phyloP scores from a whole-genome alignment of 148 eudicot genomes.

The Cornus suecica region DNA sequence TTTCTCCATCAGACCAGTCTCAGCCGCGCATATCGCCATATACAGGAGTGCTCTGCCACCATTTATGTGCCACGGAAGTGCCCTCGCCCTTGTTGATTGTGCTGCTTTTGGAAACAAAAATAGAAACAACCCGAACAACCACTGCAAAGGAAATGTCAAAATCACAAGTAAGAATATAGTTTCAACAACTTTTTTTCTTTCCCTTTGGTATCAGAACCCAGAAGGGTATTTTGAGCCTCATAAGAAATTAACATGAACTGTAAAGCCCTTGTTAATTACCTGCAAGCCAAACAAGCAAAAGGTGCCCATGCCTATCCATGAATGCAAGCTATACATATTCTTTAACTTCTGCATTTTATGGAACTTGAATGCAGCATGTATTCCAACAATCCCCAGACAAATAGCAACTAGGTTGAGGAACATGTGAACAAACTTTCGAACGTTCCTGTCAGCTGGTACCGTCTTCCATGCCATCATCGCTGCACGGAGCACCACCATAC shows the following conservation, averaged over 20 bases:
- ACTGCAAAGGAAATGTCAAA: conserved; percentile 32
- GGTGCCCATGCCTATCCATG: conserved; percentile 83
- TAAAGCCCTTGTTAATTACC: conserved; percentile 29
- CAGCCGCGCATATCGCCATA: conserved; percentile 65
- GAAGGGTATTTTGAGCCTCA: background rate
- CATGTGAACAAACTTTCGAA: conserved; percentile 52
- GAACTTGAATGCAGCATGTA: conserved; percentile 68
- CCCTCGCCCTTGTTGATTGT: conserved; percentile 24
- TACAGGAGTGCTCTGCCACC: conserved; percentile 58
- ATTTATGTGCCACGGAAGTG: conserved; percentile 64
- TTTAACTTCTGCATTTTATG: conserved; percentile 31
- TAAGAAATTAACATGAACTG: background rate
- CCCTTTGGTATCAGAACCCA: no score
- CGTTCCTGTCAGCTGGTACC: conserved; percentile 23
- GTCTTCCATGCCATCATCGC: conserved; percentile 82
- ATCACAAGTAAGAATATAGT: background rate
- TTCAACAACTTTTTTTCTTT: background rate
- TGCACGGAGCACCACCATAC: conserved; percentile 18
- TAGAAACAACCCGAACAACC: conserved; percentile 55
- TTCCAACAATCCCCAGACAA: conserved; percentile 57
- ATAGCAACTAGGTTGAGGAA: conserved; percentile 46
- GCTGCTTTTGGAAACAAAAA: conserved; percentile 44
- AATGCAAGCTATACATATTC: conserved; percentile 67
- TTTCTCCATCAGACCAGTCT: conserved; percentile 63
- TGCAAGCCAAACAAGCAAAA: conserved; percentile 69